phyloP scores from a whole-genome alignment of 2,329 filamentous ascomycete genomes.

The Pleomassaria siparia region DNA sequence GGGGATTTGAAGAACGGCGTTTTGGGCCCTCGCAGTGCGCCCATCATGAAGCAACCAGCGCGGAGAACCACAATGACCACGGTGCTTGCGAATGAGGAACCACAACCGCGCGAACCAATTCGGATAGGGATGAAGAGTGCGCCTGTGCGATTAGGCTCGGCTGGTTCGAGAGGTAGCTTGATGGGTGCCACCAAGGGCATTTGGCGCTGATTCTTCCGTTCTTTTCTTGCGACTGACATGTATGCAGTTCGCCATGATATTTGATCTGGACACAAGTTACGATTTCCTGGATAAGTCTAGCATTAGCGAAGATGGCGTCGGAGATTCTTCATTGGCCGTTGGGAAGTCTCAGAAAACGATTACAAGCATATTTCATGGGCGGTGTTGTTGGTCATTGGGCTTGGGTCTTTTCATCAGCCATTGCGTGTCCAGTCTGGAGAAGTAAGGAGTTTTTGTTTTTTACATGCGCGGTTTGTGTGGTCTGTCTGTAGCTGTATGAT shows the following conservation, averaged over 20 bases:
- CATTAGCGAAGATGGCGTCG: too few species aligned
- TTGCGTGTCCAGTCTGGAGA: too few species aligned
- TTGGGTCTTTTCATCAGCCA: not conserved
- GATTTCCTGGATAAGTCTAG: not conserved
- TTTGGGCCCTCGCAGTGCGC: constrained; percentile 61
- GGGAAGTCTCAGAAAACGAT: too few species aligned
- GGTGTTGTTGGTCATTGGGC: not conserved
- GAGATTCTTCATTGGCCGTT: not conserved
- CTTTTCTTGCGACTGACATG: not conserved
- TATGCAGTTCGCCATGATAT: not conserved
- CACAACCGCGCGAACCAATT: constrained; percentile 24
- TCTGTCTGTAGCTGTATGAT: too few species aligned
- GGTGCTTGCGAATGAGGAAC: constrained; percentile 30
- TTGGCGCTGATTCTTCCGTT: constrained; percentile 34
- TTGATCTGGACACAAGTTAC: not conserved
- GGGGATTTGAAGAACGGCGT: constrained; percentile 58
- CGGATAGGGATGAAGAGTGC: constrained; percentile 29
- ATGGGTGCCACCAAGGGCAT: constrained; percentile 32
- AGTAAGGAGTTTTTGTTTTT: too few species aligned
- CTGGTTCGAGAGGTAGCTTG: constrained; percentile 31
- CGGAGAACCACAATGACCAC: constrained; percentile 43
- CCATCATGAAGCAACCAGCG: constrained; percentile 57
- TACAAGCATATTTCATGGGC: too few species aligned
- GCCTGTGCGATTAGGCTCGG: constrained; percentile 36
- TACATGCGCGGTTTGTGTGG: too few species aligned